Percentiles rank a stretch among this genome's conserved stretches.
These are phyloP conservation scores for Nicotiana tomentosiformis DNA, from an alignment of 257 asterid species.

Conservation along the genomic window DNA sequence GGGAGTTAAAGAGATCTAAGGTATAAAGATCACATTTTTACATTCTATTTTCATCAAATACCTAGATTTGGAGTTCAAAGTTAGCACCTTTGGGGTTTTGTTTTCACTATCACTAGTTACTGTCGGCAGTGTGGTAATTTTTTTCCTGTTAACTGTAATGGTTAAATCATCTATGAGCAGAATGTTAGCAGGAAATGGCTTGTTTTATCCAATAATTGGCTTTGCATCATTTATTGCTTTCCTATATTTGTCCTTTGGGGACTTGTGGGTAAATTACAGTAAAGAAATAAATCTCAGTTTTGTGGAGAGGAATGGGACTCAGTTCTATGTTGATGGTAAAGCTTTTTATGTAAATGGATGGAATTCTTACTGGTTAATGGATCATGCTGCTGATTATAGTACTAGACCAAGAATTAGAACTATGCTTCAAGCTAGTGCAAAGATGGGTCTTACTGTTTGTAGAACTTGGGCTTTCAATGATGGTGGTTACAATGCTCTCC, in stretches of 20 bases:
- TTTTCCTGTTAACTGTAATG: constrained; percentile 16
- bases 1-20: constrained; percentile 30
- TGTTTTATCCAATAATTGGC: constrained; percentile 80
- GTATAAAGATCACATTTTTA: constrained; percentile 17
- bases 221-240: constrained; percentile 76
- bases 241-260: constrained; percentile 83
- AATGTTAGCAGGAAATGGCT: constrained; percentile 66
- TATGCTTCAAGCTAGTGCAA: constrained; percentile 81
- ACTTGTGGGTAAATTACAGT: constrained; percentile 45
- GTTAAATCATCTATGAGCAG: constrained; percentile 29
- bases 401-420: constrained; percentile 54
- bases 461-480: constrained; percentile 99
- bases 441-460: constrained; percentile 95
- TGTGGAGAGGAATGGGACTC: constrained; percentile 95
- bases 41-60: constrained; percentile 17
- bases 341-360: constrained; percentile 91
- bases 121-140: background rate
- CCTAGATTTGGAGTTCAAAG: constrained; percentile 7
- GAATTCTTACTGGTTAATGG: constrained; percentile 99
- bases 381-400: constrained; percentile 70
- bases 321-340: constrained; percentile 77
- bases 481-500: constrained; percentile 91
- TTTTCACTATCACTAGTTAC: background rate
- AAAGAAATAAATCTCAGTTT: constrained; percentile 49
- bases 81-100: background rate